Evolutionary conservation across 2,329 filamentous ascomycete species (phyloP).

Genomic region (Proliferodiscus dingleyae): DNA sequence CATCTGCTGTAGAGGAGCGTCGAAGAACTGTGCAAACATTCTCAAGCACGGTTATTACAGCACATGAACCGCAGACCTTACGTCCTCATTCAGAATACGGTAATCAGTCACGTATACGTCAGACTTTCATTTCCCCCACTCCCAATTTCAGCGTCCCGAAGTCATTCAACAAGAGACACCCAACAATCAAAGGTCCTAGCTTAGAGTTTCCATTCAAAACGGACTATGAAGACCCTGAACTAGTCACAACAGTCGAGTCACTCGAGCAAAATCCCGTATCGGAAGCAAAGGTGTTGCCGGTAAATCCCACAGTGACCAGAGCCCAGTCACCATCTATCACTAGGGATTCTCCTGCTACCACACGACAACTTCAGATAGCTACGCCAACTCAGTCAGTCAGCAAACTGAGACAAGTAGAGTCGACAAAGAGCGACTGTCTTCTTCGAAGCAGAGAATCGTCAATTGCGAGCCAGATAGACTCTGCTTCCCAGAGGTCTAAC

Average conservation of each 20-base stretch:
- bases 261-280: too few species aligned
- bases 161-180: slow-evolving; percentile 24
- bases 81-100: slow-evolving; percentile 25
- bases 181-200: slow-evolving; percentile 10
- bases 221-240: not conserved
- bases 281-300: slow-evolving; percentile 15
- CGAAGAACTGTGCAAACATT: slow-evolving; percentile 29
- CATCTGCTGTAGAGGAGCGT: slow-evolving; percentile 25
- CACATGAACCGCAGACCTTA: slow-evolving; percentile 10
- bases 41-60: slow-evolving; percentile 17
- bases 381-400: slow-evolving; percentile 12
- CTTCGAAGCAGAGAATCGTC: too few species aligned
- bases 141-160: slow-evolving; percentile 31
- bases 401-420: slow-evolving; percentile 6
- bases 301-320: slow-evolving; percentile 10
- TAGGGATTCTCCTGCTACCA: slow-evolving; percentile 16
- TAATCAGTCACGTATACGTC: slow-evolving; percentile 5
- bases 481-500: slow-evolving; percentile 15
- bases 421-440: slow-evolving; percentile 10
- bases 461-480: slow-evolving; percentile 1
- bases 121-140: slow-evolving; percentile 13
- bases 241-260: slow-evolving; percentile 2
- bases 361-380: slow-evolving; percentile 4
- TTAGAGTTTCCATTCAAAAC: not conserved
- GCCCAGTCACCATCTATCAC: slow-evolving; percentile 17